Evolutionary conservation across 2,329 filamentous ascomycete species (phyloP), one percentile per base, ranked within the genome.

Genomic region (Alternaria angustiovoidea): DNA sequence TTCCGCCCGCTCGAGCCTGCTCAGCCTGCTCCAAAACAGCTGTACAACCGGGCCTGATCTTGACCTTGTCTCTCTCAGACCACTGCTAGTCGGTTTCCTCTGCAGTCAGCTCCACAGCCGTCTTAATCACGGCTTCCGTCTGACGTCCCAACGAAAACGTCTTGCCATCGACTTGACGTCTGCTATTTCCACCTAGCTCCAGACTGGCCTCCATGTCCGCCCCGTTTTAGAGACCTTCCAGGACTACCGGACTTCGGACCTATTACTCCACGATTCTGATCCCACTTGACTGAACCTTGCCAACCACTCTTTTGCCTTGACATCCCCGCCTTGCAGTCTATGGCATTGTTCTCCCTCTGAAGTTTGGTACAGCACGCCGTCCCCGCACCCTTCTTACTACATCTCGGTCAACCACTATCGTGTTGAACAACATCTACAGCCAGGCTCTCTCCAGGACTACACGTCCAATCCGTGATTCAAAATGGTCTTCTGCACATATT

Each of bases 401-500:
- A 51, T 22, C n/a, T 53, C 41, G 11, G 41, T 9, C 52, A 22
- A 46, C 54, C 28, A 46, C 26, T 34, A 9, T 32, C n/a, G 24
- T 46, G 26, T 46, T 20, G 51, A 34, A 41, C 30, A 60, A 24
- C 22, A 51, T 34, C 32, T 48, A 38, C 48, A 34, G 22, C 28
- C 43, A 24, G 32, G 30, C 20, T 48, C 32, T 61, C 42, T 51
- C 49, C 46, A 43, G 42, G 55, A 38, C 46, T 54, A 48, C 24
- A 28, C 36, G 43, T 28, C 43, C 20, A 24, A 49, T 26, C 43
- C 56, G n/a, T 12, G 39, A 46, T 52, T 18, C 66, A 80, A 63
- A 48, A 84, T 85, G 82, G 82, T 84, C 30, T 85, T 83, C 72
- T 85, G 83, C 72, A 84, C 83, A 54, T 85, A 85, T 63, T 85